Evolutionary conservation across 2,329 filamentous ascomycete genomes (phyloP).

Genomic region (Colletotrichum tanaceti): DNA sequence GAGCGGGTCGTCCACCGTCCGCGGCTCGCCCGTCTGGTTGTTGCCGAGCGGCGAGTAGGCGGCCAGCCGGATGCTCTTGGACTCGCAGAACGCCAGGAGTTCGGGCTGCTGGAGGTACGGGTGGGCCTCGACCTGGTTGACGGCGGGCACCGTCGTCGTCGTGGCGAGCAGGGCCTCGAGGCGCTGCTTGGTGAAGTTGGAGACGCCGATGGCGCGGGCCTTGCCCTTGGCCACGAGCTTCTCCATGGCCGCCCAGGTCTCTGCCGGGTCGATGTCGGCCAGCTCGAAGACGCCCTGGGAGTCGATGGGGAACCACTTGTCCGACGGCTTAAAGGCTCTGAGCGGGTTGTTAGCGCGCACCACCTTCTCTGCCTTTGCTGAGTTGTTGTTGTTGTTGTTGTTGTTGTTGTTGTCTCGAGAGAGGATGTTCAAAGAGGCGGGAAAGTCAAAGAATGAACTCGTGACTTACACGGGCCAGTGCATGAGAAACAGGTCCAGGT

Average conservation of each 20-base stretch:
- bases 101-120: conserved; percentile 73
- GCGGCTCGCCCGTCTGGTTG: conserved; percentile 58
- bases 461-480: conserved; percentile 58
- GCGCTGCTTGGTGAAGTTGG: conserved; percentile 59
- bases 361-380: too few species aligned
- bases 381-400: too few species aligned
- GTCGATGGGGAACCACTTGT: conserved; percentile 54
- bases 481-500: conserved; percentile 64
- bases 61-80: conserved; percentile 69
- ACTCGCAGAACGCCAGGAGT: conserved; percentile 66
- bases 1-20: conserved; percentile 61
- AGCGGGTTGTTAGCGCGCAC: conserved; percentile 40
- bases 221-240: conserved; percentile 53
- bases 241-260: conserved; percentile 55
- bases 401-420: too few species aligned
- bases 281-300: conserved; percentile 73
- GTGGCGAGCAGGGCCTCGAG: conserved; percentile 59
- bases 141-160: conserved; percentile 67
- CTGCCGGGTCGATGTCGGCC: conserved; percentile 60
- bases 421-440: too few species aligned
- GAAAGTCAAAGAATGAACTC: too few species aligned
- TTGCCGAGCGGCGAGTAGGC: conserved; percentile 75
- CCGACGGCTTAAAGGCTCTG: conserved; percentile 65
- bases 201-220: conserved; percentile 61
- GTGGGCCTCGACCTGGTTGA: conserved; percentile 78